phyloP scores from a whole-genome alignment of 768 basidiomycete species.

The Tulasnella sp. region DNA sequence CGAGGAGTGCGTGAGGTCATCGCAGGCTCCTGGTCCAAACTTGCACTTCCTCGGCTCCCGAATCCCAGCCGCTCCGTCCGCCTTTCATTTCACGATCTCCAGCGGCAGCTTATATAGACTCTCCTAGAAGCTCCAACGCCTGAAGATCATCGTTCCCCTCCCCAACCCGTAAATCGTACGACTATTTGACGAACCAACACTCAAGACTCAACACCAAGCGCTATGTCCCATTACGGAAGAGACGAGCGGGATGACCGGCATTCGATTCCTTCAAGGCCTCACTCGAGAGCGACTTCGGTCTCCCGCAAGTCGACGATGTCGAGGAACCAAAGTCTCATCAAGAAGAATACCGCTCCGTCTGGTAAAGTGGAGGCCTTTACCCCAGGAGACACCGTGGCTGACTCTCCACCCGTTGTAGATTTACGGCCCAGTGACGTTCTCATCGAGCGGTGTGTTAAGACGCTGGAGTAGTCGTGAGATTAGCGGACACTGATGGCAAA shows the following conservation, averaged over 20 bases:
- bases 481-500: not conserved
- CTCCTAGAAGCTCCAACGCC: not conserved
- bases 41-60: conserved; percentile 15
- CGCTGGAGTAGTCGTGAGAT: not conserved
- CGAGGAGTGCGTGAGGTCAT: not conserved
- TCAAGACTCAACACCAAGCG: conserved; percentile 11
- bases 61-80: not conserved
- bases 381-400: not conserved
- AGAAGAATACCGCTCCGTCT: conserved; percentile 88
- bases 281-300: conserved; percentile 70
- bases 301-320: conserved; percentile 75
- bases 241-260: conserved; percentile 30
- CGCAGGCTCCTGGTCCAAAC: conserved; percentile 1
- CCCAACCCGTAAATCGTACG: not conserved
- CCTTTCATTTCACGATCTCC: not conserved
- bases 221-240: conserved; percentile 33
- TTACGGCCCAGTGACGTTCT: conserved; percentile 92
- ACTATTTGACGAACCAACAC: not conserved
- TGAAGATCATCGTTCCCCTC: conserved; percentile 2
- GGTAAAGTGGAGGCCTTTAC: not conserved
- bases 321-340: conserved; percentile 84
- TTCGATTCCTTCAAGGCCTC: conserved; percentile 31
- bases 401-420: conserved; percentile 48
- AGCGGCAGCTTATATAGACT: conserved; percentile 7
- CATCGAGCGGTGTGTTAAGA: conserved; percentile 65